Evolutionary conservation across 352 stramenopile genomes (phyloP), one percentile per base, ranked within the genome.

Genomic region (Pythium guiyangense): DNA sequence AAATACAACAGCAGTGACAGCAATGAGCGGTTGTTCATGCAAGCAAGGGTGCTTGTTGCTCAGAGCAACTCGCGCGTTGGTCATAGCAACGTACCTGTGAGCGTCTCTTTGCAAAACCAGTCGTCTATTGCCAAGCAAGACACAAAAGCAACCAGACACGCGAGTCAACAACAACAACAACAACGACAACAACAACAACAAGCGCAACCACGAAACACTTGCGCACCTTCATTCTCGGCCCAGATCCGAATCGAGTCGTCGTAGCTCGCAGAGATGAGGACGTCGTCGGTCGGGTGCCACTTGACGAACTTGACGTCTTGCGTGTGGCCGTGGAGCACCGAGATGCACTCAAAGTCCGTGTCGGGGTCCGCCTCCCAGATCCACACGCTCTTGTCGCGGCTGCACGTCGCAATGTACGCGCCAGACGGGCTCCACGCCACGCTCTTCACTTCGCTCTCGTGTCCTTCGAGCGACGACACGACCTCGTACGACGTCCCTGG

Each of bases 331-430:
- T 98, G 90, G 17, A 99, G 76, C 40, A 99, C 96, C 11, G 92
- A 96, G 29, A 99, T 77, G 71, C 96, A 99, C 80, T 99, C 97
- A 72, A 98, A 99, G 62, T 98, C 95, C 43, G 87, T 96, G 48
- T 97, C 92, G 1, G 88, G 77, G 17, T 96, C 87, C 27, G 79
- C 96, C 66, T 99, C 96, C 96, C 96, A 99, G 66, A 99, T 94
- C 97, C 97, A 99, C 49, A 99, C 88, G 63, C 86, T 98, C 72
- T 99, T 99, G 76, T 99, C 97, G n/a, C 97, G 81, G 47, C 96
- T 97, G 72, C 96, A 99, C 9, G 92, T 99, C n/a, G 97, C 97
- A 29, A 99, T 67, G 45, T 98, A 88, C 22, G 83, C 76, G 0
- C 93, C 97, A 12, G 90, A 97, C 1, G 79, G 68, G 67, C 95